Base-by-base conservation (phyloP, 228 moss, liverwort and hornwort species). In the Sphagnum fallax region DNA sequence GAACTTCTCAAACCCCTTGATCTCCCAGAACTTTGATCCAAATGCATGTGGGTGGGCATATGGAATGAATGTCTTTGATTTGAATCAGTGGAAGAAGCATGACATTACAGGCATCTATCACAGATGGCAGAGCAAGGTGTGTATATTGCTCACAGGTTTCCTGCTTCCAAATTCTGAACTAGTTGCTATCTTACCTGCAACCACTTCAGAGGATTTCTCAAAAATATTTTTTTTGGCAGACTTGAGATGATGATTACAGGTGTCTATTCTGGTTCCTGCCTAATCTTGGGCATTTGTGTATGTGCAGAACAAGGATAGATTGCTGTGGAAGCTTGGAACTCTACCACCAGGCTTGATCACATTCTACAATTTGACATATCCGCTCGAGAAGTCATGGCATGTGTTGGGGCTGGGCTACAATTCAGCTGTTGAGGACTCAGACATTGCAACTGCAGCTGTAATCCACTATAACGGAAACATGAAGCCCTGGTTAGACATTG, bases 401-500 rank as follows among this genome's bases (percentile, higher is more conserved):
- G 98, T 98, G 11, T 81, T 98, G 53, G 98, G 98, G 64, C 73
- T 98, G 5, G 98, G 98, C 71, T 98, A 98, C 79, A 94, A 98
- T n/a, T 90, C 92, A 62, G 89, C 89, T 48, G 81, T 94, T 64
- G 74, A 92, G 48, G 88, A 84, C 51, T 69, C 57, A 2, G 90
- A 92, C 6, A 89, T 98, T 64, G 89, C 89, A 63, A 58, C 65
- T 48, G 98, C 98, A 6, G 92, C 98, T 16, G 98, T 98, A 4
- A 75, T 98, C 16, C 98, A 98, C 75, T 98, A 86, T 68, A 98
- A 98, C 65, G 98, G 98, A 48, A 98, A 98, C 49, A 87, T 92
- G 94, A 98, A 98, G 70, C 98, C 98, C 0, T 98, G 98, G 98
- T 75, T 98, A 73, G 98, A 98, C 65, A 94, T 98, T 67, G 90